These are phyloP conservation scores for Psilocybe cubensis DNA, from an alignment of 768 basidiomycete genomes.

Conservation along the genomic window DNA sequence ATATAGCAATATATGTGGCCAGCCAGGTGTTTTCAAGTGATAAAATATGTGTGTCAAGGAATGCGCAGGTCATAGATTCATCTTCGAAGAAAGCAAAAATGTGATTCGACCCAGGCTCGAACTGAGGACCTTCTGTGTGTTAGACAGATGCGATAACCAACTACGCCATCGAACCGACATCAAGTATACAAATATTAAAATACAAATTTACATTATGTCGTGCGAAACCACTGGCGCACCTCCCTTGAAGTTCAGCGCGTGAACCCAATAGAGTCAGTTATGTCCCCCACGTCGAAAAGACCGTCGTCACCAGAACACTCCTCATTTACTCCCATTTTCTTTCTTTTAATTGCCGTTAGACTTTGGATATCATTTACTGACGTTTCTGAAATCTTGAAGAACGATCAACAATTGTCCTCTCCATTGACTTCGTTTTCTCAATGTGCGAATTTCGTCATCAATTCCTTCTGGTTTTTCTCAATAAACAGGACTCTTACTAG, in stretches of 20 bases:
- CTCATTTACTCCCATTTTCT: constrained; percentile 32
- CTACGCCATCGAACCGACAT: constrained; percentile 71
- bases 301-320: constrained; percentile 9
- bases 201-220: not conserved
- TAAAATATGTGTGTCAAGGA: too few species aligned
- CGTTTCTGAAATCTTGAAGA: constrained; percentile 53
- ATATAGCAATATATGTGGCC: not conserved
- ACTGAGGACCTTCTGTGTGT: constrained; percentile 80
- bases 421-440: constrained; percentile 81
- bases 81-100: constrained; percentile 24
- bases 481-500: constrained; percentile 40
- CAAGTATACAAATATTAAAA: not conserved
- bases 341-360: constrained; percentile 48
- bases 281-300: constrained; percentile 25
- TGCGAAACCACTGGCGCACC: too few species aligned
- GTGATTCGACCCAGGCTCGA: constrained; percentile 64
- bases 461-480: constrained; percentile 7
- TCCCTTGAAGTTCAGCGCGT: too few species aligned
- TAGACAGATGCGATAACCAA: constrained; percentile 85
- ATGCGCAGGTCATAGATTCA: not conserved
- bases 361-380: constrained; percentile 56
- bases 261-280: not conserved
- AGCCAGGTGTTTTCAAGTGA: not conserved
- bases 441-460: constrained; percentile 46
- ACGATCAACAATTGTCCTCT: constrained; percentile 80